Percentiles rank a stretch among this genome's conserved stretches.
Conservation (phyloP, 768 basidiomycete genomes). For the Dioszegia crocea region DNA sequence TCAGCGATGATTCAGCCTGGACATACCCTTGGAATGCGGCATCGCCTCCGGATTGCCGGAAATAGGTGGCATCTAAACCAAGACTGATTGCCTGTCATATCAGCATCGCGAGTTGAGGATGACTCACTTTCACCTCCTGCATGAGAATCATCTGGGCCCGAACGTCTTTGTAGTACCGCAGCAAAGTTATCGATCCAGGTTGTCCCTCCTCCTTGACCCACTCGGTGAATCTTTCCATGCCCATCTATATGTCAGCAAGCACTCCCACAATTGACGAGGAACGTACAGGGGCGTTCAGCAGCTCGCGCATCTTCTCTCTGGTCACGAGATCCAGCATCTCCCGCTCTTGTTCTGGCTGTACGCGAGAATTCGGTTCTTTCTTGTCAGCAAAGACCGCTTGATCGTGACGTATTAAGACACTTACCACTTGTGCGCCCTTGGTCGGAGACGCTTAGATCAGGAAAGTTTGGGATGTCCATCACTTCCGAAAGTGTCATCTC, state of each 20-base stretch:
- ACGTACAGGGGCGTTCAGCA: no score
- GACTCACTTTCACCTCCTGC: conserved; percentile 19
- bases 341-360: conserved; percentile 2
- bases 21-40: not conserved
- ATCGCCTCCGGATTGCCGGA: conserved; percentile 1
- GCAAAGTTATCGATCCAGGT: conserved; percentile 15
- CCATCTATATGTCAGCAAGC: conserved; percentile 13
- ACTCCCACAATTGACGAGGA: not conserved
- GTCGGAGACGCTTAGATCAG: not conserved
- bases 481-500: not conserved
- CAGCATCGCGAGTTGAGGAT: not conserved
- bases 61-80: conserved; percentile 13
- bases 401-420: not conserved
- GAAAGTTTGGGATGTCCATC: conserved; percentile 10
- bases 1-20: not conserved
- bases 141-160: conserved; percentile 7
- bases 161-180: conserved; percentile 24
- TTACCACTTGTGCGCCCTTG: conserved; percentile 17
- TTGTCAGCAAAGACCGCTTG: no score
- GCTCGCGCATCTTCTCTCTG: conserved; percentile 9
- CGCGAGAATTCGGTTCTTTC: conserved; percentile 13
- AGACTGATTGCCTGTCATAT: conserved; percentile 8
- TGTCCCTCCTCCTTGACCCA: conserved; percentile 22
- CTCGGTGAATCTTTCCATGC: conserved; percentile 18
- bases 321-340: conserved; percentile 11